phyloP scores from a whole-genome alignment of 1,284 basidiomycete species.

The Ustilago hordei region DNA sequence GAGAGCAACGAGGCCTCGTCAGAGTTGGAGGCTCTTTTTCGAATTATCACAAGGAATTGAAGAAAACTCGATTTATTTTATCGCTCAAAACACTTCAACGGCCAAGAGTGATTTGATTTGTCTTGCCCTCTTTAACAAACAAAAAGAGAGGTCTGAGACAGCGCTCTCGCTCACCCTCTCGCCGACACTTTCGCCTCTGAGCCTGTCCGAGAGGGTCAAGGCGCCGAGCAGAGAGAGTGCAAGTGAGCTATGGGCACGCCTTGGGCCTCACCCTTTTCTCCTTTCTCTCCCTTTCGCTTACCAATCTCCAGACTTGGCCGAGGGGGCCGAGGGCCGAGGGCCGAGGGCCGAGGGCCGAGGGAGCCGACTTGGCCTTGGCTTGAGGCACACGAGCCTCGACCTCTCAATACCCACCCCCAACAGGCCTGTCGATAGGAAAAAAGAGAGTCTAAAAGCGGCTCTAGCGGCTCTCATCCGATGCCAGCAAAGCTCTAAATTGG shows the following conservation, averaged over 20 bases:
- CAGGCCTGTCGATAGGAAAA: neutral
- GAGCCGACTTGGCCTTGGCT: neutral
- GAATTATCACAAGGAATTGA: neutral
- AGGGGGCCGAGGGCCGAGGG: neutral
- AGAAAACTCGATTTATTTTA: conserved; percentile 2
- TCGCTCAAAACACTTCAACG: neutral
- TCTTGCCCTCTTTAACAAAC: neutral
- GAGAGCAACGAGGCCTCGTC: neutral
- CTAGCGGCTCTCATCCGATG: neutral
- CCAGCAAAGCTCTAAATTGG: neutral
- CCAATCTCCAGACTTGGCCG: neutral
- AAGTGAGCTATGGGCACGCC: neutral
- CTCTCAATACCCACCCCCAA: neutral
- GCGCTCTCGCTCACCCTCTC: conserved; percentile 2
- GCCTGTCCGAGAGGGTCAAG: neutral
- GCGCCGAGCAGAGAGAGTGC: neutral
- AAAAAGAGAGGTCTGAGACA: conserved; percentile 3
- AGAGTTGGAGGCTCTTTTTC: neutral
- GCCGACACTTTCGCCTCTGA: neutral
- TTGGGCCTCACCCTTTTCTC: neutral
- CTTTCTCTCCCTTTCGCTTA: neutral
- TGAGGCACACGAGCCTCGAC: neutral
- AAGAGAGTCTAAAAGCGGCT: neutral
- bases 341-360: neutral
- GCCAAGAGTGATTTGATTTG: neutral